A percentile compares a stretch with the other conserved stretches of the same genome.
Conservation (phyloP, 768 basidiomycete species). For the Trametes sanguinea region DNA sequence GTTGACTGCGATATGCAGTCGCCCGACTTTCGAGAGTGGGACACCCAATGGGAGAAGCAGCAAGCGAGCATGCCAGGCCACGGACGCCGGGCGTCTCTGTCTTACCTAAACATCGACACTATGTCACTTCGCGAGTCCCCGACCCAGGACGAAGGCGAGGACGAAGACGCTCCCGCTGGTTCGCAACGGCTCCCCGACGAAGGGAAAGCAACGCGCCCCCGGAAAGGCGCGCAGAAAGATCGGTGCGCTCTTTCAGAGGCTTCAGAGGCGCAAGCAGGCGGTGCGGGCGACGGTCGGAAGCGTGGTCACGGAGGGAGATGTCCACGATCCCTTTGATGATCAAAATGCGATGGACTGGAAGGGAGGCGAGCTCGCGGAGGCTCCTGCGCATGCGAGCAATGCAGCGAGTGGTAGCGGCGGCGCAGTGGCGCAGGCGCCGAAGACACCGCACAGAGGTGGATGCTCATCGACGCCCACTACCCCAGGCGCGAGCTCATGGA, state of each 20-base stretch:
- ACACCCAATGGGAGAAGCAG: not conserved
- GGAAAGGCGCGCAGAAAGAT: not conserved
- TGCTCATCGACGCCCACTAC: constrained; percentile 1
- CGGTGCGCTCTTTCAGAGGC: not conserved
- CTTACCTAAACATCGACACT: not conserved
- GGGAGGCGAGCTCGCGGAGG: not conserved
- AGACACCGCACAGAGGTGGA: not conserved
- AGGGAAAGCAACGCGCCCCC: not conserved
- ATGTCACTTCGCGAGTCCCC: not conserved
- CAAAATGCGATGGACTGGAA: not conserved
- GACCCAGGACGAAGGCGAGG: not conserved
- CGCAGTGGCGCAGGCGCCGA: not conserved
- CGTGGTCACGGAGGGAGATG: not conserved
- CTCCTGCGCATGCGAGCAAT: too few species aligned
- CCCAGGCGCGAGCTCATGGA: not conserved
- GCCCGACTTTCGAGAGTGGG: not conserved
- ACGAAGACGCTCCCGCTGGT: not conserved
- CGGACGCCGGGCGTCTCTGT: not conserved
- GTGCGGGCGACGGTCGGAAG: not conserved
- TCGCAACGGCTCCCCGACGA: not conserved
- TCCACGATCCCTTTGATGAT: not conserved
- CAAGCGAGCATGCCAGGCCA: not conserved
- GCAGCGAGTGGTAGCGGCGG: too few species aligned
- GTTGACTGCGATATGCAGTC: not conserved
- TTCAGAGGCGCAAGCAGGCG: not conserved